Conservation (phyloP, 2,329 filamentous ascomycete genomes). For the Calonectria hawksworthii region DNA sequence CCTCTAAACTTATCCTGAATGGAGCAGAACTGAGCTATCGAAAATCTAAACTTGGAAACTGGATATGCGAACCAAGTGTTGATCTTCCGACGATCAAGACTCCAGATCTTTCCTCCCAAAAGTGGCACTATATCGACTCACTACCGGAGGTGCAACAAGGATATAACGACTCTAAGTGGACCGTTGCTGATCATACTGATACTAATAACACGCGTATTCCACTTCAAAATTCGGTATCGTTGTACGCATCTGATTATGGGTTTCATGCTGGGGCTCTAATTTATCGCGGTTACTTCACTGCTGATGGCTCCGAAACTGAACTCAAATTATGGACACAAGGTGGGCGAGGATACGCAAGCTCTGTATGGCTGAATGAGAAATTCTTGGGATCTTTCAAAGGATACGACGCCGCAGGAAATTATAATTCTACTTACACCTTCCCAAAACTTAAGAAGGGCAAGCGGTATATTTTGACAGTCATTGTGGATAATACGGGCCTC, state of each 20-base stretch:
- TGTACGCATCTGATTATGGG: slow-evolving; percentile 81
- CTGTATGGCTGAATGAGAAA: slow-evolving; percentile 74
- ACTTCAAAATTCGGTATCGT: slow-evolving; percentile 73
- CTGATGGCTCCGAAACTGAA: slow-evolving; percentile 70
- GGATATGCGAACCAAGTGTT: slow-evolving; percentile 64
- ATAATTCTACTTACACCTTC: slow-evolving; percentile 70
- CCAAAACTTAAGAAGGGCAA: slow-evolving; percentile 65
- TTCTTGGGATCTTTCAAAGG: slow-evolving; percentile 77
- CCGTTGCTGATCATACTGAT: slow-evolving; percentile 66
- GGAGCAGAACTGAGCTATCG: slow-evolving; percentile 53
- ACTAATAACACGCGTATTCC: slow-evolving; percentile 72
- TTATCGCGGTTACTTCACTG: slow-evolving; percentile 78
- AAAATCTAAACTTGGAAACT: slow-evolving; percentile 58
- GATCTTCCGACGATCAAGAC: slow-evolving; percentile 67
- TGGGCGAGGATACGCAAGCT: slow-evolving; percentile 76
- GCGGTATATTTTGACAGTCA: slow-evolving; percentile 74
- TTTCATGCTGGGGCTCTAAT: slow-evolving; percentile 78
- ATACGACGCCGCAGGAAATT: slow-evolving; percentile 60
- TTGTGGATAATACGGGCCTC: slow-evolving; percentile 81
- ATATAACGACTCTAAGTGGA: slow-evolving; percentile 81
- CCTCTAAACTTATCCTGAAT: slow-evolving; percentile 62
- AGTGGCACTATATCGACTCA: slow-evolving; percentile 79
- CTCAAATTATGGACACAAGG: slow-evolving; percentile 74
- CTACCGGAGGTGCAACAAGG: slow-evolving; percentile 75
- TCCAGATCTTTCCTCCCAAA: slow-evolving; percentile 66